Percentiles rank a stretch among this genome's conserved stretches.
These are phyloP conservation scores for Chamaenerion angustifolium DNA, from an alignment of 345 rosid genomes.

Conservation along the genomic window DNA sequence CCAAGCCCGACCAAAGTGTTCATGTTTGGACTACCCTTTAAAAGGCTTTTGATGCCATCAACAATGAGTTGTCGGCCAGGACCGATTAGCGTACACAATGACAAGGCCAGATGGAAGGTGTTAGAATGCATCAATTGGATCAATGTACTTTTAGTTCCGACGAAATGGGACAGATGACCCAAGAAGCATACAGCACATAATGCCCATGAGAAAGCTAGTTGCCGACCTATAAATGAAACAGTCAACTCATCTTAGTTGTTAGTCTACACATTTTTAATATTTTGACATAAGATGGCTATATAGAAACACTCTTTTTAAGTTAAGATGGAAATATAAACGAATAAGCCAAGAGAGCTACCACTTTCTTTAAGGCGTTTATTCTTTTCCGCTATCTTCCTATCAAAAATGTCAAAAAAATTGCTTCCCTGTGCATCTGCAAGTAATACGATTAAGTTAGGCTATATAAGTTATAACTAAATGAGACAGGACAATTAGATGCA, in stretches of 20 bases:
- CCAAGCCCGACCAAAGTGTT: slow-evolving; percentile 95
- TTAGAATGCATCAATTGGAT: slow-evolving; percentile 73
- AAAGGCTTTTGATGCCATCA: slow-evolving; percentile 72
- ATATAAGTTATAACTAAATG: neutral
- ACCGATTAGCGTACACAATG: slow-evolving; percentile 79
- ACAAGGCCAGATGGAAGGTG: slow-evolving; percentile 76
- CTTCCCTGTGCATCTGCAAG: slow-evolving; percentile 48
- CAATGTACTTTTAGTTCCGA: slow-evolving; percentile 64
- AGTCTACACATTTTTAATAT: neutral
- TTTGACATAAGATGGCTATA: neutral
- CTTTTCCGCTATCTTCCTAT: slow-evolving; percentile 75
- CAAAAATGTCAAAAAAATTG: slow-evolving; percentile 63
- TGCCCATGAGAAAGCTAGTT: slow-evolving; percentile 95
- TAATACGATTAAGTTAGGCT: neutral
- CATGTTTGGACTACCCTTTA: slow-evolving; percentile 86
- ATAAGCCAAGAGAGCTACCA: slow-evolving; percentile 25
- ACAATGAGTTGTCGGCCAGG: slow-evolving; percentile 82
- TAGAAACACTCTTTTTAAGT: neutral
- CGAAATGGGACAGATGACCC: slow-evolving; percentile 77
- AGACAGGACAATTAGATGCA: neutral
- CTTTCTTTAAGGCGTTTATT: slow-evolving; percentile 62
- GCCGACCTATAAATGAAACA: slow-evolving; percentile 35
- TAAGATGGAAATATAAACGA: neutral
- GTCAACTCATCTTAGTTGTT: no score
- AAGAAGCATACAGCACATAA: slow-evolving; percentile 91